A percentile compares a stretch with the other conserved stretches of the same genome.
These are phyloP conservation scores for Cucurbita argyrosperma DNA, from an alignment of 306 rosid species.

Conservation along the genomic window DNA sequence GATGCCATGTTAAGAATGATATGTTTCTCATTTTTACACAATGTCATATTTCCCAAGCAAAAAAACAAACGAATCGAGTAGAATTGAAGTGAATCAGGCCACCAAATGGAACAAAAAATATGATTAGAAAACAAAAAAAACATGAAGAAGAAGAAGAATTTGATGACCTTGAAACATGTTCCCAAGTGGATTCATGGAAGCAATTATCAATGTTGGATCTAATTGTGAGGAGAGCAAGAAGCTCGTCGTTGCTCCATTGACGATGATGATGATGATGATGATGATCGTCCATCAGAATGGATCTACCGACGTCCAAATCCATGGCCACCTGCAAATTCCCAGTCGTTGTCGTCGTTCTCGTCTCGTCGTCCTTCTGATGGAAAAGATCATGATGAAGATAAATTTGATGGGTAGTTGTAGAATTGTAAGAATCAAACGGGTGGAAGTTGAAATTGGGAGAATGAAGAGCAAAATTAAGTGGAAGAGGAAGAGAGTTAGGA, in stretches of 20 bases:
- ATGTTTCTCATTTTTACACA: too few species aligned
- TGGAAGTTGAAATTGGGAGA: background rate
- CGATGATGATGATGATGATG: background rate
- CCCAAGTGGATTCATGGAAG: constrained; percentile 75
- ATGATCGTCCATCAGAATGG: background rate
- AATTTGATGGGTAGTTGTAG: constrained; percentile 3
- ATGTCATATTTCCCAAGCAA: background rate
- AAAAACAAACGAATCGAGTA: background rate
- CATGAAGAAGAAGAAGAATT: background rate
- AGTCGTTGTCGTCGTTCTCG: background rate
- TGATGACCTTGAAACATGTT: constrained; percentile 69
- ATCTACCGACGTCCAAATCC: constrained; percentile 5
- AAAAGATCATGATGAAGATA: constrained; percentile 21
- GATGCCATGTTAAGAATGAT: too few species aligned
- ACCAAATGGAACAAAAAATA: background rate
- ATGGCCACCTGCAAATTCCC: constrained; percentile 14
- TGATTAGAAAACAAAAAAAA: background rate
- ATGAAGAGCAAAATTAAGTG: constrained; percentile 26
- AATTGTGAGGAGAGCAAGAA: constrained; percentile 61
- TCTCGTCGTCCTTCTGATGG: constrained; percentile 8
- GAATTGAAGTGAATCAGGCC: background rate
- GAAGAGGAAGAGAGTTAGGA: constrained; percentile 42
- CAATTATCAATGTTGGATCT: constrained; percentile 68
- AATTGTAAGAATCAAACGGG: constrained; percentile 21
- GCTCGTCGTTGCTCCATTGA: constrained; percentile 60